These are phyloP conservation scores for Tetracladium setigerum DNA, from an alignment of 495 filamentous ascomycete genomes.

Conservation along the genomic window DNA sequence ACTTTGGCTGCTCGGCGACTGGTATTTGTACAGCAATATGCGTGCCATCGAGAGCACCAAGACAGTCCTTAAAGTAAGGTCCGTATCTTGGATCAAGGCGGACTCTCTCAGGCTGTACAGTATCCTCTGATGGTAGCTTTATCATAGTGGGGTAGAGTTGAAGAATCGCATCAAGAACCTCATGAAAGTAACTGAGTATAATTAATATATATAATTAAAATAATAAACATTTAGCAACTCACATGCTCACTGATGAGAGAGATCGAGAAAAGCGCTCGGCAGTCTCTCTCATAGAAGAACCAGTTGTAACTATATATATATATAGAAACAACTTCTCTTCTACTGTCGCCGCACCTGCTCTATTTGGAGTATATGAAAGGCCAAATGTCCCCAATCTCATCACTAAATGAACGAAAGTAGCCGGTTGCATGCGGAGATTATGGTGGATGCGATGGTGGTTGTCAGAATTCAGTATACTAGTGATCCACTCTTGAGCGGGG, in stretches of 20 bases:
- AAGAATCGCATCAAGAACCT: neutral
- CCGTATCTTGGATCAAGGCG: neutral
- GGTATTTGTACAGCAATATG: neutral
- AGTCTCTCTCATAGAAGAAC: neutral
- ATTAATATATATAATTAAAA: neutral
- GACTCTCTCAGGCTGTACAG: neutral
- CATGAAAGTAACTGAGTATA: neutral
- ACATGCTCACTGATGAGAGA: neutral
- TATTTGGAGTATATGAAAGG: too few species aligned
- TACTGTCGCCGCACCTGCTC: too few species aligned
- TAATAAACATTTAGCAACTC: neutral
- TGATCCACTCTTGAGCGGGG: too few species aligned
- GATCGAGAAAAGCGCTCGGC: neutral
- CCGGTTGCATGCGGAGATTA: too few species aligned
- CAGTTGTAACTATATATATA: neutral
- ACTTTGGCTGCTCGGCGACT: neutral
- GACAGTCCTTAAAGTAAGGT: neutral
- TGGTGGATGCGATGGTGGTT: too few species aligned
- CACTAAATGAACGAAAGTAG: too few species aligned
- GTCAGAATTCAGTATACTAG: too few species aligned
- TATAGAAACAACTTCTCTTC: neutral
- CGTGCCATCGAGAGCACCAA: slow-evolving; percentile 8
- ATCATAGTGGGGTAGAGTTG: neutral
- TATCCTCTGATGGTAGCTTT: neutral
- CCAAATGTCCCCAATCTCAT: too few species aligned